phyloP scores from a whole-genome alignment of 2,329 filamentous ascomycete species.

The Penicillium brasilianum region DNA sequence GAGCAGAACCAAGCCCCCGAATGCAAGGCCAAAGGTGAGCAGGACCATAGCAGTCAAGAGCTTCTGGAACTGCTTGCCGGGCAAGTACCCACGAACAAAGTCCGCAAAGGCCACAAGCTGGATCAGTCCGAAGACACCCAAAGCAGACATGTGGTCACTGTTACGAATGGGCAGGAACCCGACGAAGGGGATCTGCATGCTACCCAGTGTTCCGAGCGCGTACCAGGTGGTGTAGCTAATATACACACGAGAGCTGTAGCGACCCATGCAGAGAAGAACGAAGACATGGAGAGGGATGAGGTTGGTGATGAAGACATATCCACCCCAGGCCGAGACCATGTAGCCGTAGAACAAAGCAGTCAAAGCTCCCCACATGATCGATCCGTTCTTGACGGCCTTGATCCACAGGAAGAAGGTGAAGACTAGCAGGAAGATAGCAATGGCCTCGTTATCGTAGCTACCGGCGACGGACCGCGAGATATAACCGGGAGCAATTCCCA shows the following conservation, averaged over 20 bases:
- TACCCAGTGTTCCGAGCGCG: constrained; percentile 89
- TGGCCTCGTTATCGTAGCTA: constrained; percentile 99
- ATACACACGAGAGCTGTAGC: constrained; percentile 92
- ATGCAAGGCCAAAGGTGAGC: constrained; percentile 72
- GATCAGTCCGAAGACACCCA: constrained; percentile 93
- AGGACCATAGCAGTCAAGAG: constrained; percentile 79
- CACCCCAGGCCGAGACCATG: constrained; percentile 99
- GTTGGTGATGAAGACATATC: constrained; percentile 99
- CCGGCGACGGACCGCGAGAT: constrained; percentile 97
- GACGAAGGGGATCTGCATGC: constrained; percentile 99
- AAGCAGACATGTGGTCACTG: constrained; percentile 96
- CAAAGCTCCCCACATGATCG: constrained; percentile 93
- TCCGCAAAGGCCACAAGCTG: constrained; percentile 93
- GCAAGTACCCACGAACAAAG: constrained; percentile 84
- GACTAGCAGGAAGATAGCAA: constrained; percentile 97
- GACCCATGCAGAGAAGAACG: constrained; percentile 93
- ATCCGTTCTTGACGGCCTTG: constrained; percentile 95
- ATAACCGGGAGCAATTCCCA: constrained; percentile 97
- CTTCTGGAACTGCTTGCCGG: constrained; percentile 91
- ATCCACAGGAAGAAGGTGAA: constrained; percentile 99
- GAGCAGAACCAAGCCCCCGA: constrained; percentile 76
- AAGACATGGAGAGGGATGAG: constrained; percentile 92
- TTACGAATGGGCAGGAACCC: constrained; percentile 95
- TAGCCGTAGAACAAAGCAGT: constrained; percentile 98
- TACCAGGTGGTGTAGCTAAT: constrained; percentile 99